Conservation (phyloP, 108 stramenopile genomes). For the Schizochytrium sp. region DNA sequence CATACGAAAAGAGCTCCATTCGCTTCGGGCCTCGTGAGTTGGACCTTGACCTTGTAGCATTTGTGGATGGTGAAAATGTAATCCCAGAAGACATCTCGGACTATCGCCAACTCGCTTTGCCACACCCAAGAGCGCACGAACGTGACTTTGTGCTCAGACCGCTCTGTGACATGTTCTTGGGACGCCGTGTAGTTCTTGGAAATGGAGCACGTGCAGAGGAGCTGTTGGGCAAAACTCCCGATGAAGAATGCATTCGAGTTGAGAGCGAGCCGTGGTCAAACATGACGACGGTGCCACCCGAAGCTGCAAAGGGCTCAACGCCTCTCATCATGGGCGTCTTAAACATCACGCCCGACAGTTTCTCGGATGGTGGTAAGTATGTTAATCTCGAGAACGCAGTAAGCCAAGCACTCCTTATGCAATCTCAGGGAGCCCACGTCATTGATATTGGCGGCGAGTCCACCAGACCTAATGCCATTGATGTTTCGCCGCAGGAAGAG, state of each 20-base stretch:
- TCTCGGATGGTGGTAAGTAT: slow-evolving; percentile 91
- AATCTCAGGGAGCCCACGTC: slow-evolving; percentile 85
- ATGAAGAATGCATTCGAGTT: slow-evolving; percentile 16
- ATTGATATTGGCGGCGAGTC: slow-evolving; percentile 97
- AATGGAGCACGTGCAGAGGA: slow-evolving; percentile 61
- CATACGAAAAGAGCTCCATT: background rate
- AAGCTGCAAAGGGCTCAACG: slow-evolving; percentile 72
- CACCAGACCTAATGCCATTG: slow-evolving; percentile 88
- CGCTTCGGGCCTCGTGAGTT: slow-evolving; percentile 85
- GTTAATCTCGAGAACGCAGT: slow-evolving; percentile 76
- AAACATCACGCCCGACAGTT: slow-evolving; percentile 96
- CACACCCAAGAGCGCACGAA: slow-evolving; percentile 87
- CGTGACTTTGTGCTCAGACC: slow-evolving; percentile 94
- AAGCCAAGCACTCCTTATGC: slow-evolving; percentile 82
- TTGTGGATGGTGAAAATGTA: slow-evolving; percentile 67
- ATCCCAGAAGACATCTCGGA: slow-evolving; percentile 16
- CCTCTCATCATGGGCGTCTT: slow-evolving; percentile 94
- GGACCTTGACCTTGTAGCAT: slow-evolving; percentile 88
- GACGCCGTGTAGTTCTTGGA: background rate
- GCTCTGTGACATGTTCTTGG: slow-evolving; percentile 79
- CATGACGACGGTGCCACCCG: slow-evolving; percentile 27
- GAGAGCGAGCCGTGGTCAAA: background rate
- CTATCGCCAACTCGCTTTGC: slow-evolving; percentile 70
- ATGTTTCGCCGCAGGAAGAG: slow-evolving; percentile 83
- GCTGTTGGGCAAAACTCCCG: slow-evolving; percentile 63